These are phyloP conservation scores for Ceratobasidium sp. DNA, from an alignment of 1,284 basidiomycete genomes.

Conservation along the genomic window DNA sequence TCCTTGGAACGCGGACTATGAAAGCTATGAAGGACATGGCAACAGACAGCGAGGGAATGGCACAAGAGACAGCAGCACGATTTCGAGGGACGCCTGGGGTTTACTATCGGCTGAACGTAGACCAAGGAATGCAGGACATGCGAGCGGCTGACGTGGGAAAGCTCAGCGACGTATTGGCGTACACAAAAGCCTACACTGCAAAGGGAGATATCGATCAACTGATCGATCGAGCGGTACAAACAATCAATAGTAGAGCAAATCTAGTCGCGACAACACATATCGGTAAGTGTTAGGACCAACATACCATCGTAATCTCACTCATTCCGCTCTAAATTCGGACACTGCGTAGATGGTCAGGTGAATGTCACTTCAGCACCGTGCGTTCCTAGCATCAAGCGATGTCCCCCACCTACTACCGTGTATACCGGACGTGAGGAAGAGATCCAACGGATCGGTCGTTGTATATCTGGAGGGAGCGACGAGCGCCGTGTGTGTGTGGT, in stretches of 20 bases:
- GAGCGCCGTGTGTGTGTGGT: constrained; percentile 11
- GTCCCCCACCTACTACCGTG: constrained; percentile 2
- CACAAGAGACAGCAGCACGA: background rate
- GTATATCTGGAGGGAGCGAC: background rate
- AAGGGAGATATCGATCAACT: background rate
- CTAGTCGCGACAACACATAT: background rate
- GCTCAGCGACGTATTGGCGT: background rate
- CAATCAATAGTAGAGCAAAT: background rate
- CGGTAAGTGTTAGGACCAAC: background rate
- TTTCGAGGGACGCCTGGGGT: background rate
- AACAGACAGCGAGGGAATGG: background rate
- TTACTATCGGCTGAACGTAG: constrained; percentile 8
- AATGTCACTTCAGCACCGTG: background rate
- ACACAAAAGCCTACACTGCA: background rate
- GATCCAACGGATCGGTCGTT: background rate
- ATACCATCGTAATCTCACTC: background rate
- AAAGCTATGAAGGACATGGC: constrained; percentile 2
- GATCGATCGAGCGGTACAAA: background rate
- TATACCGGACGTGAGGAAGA: constrained; percentile 15
- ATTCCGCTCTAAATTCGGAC: background rate
- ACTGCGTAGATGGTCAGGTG: background rate
- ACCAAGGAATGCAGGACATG: constrained; percentile 9
- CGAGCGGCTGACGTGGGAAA: background rate
- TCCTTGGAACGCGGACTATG: background rate
- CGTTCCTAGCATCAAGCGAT: background rate